A percentile compares a stretch with the other conserved stretches of the same genome.
These are phyloP conservation scores for Ashbya aceris DNA, from an alignment of 1,139 yeast species.

Conservation along the genomic window DNA sequence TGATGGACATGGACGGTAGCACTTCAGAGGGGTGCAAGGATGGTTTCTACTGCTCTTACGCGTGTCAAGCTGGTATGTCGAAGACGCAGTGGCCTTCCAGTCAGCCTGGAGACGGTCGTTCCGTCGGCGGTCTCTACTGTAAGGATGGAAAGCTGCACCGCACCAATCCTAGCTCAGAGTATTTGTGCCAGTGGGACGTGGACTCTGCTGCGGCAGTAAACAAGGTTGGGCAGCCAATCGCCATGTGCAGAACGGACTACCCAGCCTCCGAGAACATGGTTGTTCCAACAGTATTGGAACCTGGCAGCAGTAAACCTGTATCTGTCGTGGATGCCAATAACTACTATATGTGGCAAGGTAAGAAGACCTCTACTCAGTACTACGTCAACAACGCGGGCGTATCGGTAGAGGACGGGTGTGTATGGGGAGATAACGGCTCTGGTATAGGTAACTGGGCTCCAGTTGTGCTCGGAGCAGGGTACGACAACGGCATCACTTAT, in stretches of 20 bases:
- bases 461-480: constrained; percentile 87
- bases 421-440: constrained; percentile 77
- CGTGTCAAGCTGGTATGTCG: constrained; percentile 94
- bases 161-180: constrained; percentile 50
- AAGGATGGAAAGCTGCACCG: constrained; percentile 71
- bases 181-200: constrained; percentile 81
- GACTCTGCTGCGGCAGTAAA: constrained; percentile 61
- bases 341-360: constrained; percentile 79
- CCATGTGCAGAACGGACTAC: constrained; percentile 95
- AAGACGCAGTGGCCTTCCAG: constrained; percentile 90
- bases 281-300: constrained; percentile 72
- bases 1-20: constrained; percentile 55
- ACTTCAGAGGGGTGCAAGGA: constrained; percentile 63
- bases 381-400: constrained; percentile 97
- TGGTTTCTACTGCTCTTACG: constrained; percentile 92
- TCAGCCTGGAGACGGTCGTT: constrained; percentile 81
- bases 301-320: constrained; percentile 57
- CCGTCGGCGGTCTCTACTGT: constrained; percentile 86
- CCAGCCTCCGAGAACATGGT: constrained; percentile 99
- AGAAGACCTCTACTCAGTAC: constrained; percentile 85
- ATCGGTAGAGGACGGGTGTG: constrained; percentile 77
- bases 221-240: constrained; percentile 54
- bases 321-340: constrained; percentile 69
- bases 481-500: constrained; percentile 68
- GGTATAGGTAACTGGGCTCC: constrained; percentile 99